Base-by-base conservation (phyloP, 495 filamentous ascomycete genomes). In the Penicillium coffeae region DNA sequence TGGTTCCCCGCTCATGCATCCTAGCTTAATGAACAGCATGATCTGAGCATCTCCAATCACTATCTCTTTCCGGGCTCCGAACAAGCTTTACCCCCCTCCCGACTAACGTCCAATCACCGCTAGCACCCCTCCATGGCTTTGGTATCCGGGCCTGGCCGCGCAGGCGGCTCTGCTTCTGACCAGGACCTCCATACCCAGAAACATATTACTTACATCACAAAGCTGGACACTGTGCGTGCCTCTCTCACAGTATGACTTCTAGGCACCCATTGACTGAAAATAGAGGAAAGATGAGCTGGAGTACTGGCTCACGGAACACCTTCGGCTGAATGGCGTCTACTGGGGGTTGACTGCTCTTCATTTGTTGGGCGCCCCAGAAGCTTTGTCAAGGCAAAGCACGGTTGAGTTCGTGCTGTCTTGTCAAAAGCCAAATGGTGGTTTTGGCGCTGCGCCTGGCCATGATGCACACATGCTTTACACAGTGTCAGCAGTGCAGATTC, bases 381-480 rank as follows among this genome's bases (percentile, higher is more conserved):
- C 85, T 4, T 78, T 98, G 7, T 84, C 91, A 13, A 84, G 90
- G 21, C 74, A 84, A 33, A 83, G 89, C 49, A 86, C 90, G 21
- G 84, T 98, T 62, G 81, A 89, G 55, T 98, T 94, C 69, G 89
- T 97, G 5, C 78, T 95, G 2, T 92, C 88, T 3, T 98, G 94
- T 53, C 86, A 95, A 65, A 82, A 86, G 57, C 86, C 87, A 1
- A 86, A 75, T 61, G 91, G 91, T 35, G 94, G 93, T 9, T 96
- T 98, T 55, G 90, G 91, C 13, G 90, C 93, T 45, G 89, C 90
- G 8, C 93, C 93, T 1, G 88, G 89, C 8, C 93, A 98, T 62
- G 93, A 98, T 69, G 79, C 93, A 7, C 93, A 98, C 65, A 86
- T 98, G 77, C 78, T 97, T 18, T 95, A 91, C 63, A 97, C 94